Evolutionary conservation across 345 rosid species (phyloP).

Genomic region (Reutealis trisperma): DNA sequence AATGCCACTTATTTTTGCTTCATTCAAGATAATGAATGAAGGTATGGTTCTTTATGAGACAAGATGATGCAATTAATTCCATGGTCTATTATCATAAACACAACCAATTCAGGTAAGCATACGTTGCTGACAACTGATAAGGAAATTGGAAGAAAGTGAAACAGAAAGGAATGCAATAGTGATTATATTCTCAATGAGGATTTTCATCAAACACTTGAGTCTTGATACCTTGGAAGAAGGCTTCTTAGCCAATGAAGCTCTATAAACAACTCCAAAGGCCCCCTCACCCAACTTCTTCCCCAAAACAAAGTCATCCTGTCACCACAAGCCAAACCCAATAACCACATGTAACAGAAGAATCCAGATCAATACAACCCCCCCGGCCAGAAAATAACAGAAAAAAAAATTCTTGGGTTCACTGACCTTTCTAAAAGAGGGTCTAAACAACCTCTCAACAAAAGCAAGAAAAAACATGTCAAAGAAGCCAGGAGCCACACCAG

Average conservation of each 20-base stretch:
- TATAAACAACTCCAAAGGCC: slow-evolving; percentile 89
- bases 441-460: slow-evolving; percentile 77
- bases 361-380: not conserved
- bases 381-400: too few relatives aligned
- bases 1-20: not conserved
- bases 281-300: slow-evolving; percentile 99
- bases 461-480: slow-evolving; percentile 97
- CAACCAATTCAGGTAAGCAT: slow-evolving; percentile 11
- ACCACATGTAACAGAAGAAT: not conserved
- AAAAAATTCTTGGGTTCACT: slow-evolving; percentile 6
- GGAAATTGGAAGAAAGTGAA: not conserved
- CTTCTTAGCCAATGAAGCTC: slow-evolving; percentile 61
- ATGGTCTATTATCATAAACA: not conserved
- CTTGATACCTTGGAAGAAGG: slow-evolving; percentile 71
- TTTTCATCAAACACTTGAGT: slow-evolving; percentile 21
- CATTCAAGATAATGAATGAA: not conserved
- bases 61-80: not conserved
- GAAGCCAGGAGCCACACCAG: slow-evolving; percentile 98
- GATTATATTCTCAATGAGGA: not conserved
- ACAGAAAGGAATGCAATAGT: not conserved
- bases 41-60: not conserved
- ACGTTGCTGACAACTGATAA: not conserved
- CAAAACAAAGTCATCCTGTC: slow-evolving; percentile 86
- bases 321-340: slow-evolving; percentile 20
- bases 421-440: slow-evolving; percentile 79